Percentiles rank a stretch among this genome's conserved stretches.
Conservation (phyloP, 352 stramenopile genomes). For the Phytophthora hybrid region DNA sequence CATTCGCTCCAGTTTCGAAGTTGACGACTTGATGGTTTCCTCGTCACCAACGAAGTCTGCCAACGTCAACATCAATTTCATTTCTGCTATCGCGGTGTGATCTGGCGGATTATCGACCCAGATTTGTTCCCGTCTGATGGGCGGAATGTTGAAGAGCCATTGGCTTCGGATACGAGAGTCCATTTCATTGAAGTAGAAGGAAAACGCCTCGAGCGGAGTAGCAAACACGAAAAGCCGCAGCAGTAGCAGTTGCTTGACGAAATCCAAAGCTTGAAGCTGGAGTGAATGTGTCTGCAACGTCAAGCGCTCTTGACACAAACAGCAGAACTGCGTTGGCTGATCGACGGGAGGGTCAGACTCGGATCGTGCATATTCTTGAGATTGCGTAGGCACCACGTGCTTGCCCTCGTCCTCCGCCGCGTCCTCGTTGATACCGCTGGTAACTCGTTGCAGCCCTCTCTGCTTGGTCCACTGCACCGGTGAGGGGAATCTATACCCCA, state of each 20-base stretch:
- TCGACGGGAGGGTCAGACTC: too few relatives aligned
- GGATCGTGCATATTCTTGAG: too few relatives aligned
- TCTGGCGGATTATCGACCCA: background rate
- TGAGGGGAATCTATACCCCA: too few relatives aligned
- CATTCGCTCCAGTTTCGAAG: background rate
- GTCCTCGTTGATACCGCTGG: too few relatives aligned
- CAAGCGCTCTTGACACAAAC: too few relatives aligned
- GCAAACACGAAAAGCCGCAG: constrained; percentile 5
- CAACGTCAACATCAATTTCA: background rate
- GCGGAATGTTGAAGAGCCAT: constrained; percentile 4
- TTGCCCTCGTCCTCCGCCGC: too few relatives aligned
- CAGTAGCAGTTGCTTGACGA: background rate
- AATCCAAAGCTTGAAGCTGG: too few relatives aligned
- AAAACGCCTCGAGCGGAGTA: constrained; percentile 4
- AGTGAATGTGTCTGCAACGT: too few relatives aligned
- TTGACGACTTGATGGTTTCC: background rate
- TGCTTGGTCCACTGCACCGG: too few relatives aligned
- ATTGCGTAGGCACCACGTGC: too few relatives aligned
- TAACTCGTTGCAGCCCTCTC: too few relatives aligned
- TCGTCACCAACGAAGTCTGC: background rate
- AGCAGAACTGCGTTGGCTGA: too few relatives aligned
- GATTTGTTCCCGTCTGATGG: background rate
- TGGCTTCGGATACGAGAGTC: constrained; percentile 2
- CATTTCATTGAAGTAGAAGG: constrained; percentile 15
- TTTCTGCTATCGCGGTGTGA: background rate